Percentiles rank a stretch among this genome's conserved stretches.
phyloP scores from a whole-genome alignment of 352 stramenopile species.

The Phytophthora pistaciae region DNA sequence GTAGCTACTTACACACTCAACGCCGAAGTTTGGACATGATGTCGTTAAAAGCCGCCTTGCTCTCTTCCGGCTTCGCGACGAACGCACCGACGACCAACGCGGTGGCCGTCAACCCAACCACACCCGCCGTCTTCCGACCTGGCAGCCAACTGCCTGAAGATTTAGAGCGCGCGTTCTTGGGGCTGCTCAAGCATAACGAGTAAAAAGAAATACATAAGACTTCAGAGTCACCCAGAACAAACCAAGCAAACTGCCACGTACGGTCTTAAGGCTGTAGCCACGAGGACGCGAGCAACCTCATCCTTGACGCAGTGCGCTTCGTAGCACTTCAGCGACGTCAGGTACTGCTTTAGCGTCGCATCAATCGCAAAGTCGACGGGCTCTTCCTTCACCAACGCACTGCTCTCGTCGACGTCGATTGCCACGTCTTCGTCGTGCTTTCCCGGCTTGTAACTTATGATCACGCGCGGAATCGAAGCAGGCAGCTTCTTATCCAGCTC shows the following conservation, averaged over 20 bases:
- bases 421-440: conserved; percentile 18
- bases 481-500: conserved; percentile 67
- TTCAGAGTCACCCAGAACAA: background rate
- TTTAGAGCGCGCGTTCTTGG: conserved; percentile 61
- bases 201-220: background rate
- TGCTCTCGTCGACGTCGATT: conserved; percentile 23
- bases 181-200: conserved; percentile 30
- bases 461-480: conserved; percentile 60
- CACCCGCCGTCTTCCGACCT: conserved; percentile 17
- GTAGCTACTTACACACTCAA: conserved; percentile 27
- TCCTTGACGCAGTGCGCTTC: conserved; percentile 47
- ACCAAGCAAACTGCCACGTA: conserved; percentile 39
- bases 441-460: conserved; percentile 62
- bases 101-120: conserved; percentile 20
- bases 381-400: conserved; percentile 23
- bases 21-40: conserved; percentile 37
- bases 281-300: conserved; percentile 41
- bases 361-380: conserved; percentile 55
- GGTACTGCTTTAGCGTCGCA: conserved; percentile 60
- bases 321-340: conserved; percentile 52
- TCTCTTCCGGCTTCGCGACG: conserved; percentile 42
- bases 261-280: conserved; percentile 62
- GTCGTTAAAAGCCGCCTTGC: conserved; percentile 32
- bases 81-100: conserved; percentile 23
- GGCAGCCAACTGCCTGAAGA: conserved; percentile 40